These are phyloP conservation scores for Boletus coccyginus DNA, from an alignment of 768 basidiomycete genomes.

Conservation along the genomic window DNA sequence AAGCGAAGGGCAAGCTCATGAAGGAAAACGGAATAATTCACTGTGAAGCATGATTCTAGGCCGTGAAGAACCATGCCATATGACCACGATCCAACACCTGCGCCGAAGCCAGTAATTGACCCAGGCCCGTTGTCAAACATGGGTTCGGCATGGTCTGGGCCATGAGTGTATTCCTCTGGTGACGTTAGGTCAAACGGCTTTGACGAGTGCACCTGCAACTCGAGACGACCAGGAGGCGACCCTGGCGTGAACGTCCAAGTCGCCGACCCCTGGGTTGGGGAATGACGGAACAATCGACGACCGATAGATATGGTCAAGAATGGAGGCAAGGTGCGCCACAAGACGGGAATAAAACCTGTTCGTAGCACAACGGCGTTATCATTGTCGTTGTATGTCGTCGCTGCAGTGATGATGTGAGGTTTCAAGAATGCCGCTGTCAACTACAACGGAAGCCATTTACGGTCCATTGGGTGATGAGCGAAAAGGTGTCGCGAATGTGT, in stretches of 20 bases:
- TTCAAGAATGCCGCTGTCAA: slow-evolving; percentile 39
- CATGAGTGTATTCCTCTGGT: slow-evolving; percentile 21
- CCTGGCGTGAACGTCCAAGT: slow-evolving; percentile 27
- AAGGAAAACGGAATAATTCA: slow-evolving; percentile 51
- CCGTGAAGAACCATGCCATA: slow-evolving; percentile 49
- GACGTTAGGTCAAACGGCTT: slow-evolving; percentile 36
- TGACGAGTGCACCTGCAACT: slow-evolving; percentile 44
- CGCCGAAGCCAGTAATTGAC: slow-evolving; percentile 50
- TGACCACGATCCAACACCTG: slow-evolving; percentile 45
- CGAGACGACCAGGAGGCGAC: slow-evolving; percentile 27
- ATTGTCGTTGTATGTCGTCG: slow-evolving; percentile 47
- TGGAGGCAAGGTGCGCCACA: slow-evolving; percentile 34
- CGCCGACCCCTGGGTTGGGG: slow-evolving; percentile 46
- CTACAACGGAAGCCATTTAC: slow-evolving; percentile 28
- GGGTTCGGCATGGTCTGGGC: slow-evolving; percentile 21
- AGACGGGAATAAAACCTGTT: slow-evolving; percentile 35
- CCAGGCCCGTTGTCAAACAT: slow-evolving; percentile 36
- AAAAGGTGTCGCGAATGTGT: slow-evolving; percentile 16
- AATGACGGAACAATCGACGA: slow-evolving; percentile 51
- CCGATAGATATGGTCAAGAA: slow-evolving; percentile 43
- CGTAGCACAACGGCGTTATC: slow-evolving; percentile 44
- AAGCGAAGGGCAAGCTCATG: slow-evolving; percentile 54
- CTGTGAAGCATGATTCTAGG: slow-evolving; percentile 46
- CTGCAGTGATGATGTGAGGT: slow-evolving; percentile 41
- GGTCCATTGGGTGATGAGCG: slow-evolving; percentile 5